Conservation (phyloP, 2,329 filamentous ascomycete genomes). For the Alternaria sp. region DNA sequence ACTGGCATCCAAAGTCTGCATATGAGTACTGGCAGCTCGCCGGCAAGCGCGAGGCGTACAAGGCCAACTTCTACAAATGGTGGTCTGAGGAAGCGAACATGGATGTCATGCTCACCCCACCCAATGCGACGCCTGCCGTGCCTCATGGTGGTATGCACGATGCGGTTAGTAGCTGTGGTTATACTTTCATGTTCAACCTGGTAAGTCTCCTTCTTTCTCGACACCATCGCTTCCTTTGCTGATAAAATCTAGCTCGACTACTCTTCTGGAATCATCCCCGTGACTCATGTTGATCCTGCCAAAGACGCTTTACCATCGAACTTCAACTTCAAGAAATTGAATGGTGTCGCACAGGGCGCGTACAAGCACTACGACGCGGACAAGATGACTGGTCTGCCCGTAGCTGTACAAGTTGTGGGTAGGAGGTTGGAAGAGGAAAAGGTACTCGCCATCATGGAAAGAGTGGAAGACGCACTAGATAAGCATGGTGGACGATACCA, state of each 20-base stretch:
- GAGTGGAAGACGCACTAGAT: constrained; percentile 77
- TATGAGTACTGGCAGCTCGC: constrained; percentile 86
- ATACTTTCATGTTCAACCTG: constrained; percentile 92
- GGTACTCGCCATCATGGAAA: constrained; percentile 80
- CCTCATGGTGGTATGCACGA: constrained; percentile 88
- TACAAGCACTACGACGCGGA: constrained; percentile 85
- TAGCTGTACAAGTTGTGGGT: constrained; percentile 85
- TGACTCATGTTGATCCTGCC: constrained; percentile 79
- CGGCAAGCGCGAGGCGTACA: constrained; percentile 77
- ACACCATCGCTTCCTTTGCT: constrained; percentile 2
- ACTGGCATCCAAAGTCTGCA: constrained; percentile 77
- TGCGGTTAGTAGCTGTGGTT: constrained; percentile 85
- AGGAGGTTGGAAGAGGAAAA: constrained; percentile 85
- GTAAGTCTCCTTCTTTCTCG: constrained; percentile 58
- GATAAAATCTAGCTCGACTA: constrained; percentile 74
- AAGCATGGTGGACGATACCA: constrained; percentile 60
- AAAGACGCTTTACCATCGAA: constrained; percentile 70
- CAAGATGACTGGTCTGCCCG: constrained; percentile 86
- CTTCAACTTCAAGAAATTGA: constrained; percentile 71
- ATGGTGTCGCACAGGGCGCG: constrained; percentile 81
- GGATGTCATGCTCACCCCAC: constrained; percentile 83
- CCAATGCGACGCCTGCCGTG: constrained; percentile 87
- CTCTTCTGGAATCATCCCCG: constrained; percentile 79
- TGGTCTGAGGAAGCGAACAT: constrained; percentile 73
- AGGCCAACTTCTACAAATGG: constrained; percentile 82